Evolutionary conservation across 495 filamentous ascomycete species (phyloP), one percentile per base, ranked within the genome.

Genomic region (Hyaloscypha hepaticicola): DNA sequence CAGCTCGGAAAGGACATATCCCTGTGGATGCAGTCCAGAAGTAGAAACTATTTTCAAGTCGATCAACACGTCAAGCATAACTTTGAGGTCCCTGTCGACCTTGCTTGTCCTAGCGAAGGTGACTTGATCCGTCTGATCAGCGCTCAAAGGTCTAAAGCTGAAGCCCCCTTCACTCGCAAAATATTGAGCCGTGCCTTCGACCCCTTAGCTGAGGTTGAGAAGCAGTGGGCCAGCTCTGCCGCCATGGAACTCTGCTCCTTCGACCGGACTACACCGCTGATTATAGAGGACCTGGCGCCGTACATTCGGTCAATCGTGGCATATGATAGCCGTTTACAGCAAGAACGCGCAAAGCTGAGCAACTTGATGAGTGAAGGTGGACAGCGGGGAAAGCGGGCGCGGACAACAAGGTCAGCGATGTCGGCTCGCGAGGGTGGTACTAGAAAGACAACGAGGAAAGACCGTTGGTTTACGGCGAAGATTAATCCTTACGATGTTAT

Each of bases 341-440:
- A 87, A 65, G 83, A 91, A 65, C 81, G 93, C 0, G 67, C 85
- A 16, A 82, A 80, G 19, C 71, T 91, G 2, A 87, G 87, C 64
- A 85, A 77, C 16, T 70, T 94, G 2, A 73, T 93, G 6, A 77
- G 72, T 55, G 75, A 79, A 33, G 82, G 80, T 29, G 69, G 69
- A 14, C 57, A 51, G 31, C 55, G 26, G 9, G 76, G 77, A 14
- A 93, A 92, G 73, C 82, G 85, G 21, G 81, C 86, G 70, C 78
- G 95, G 26, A 93, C 82, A 0, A 97, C 95, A 0, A 78, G 93
- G 49, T 85, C 91, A 24, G 90, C 90, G 28, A 83, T 92, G 41
- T 90, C 89, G 14, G 96, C 94, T 0, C 79, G 93, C 0, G 93
- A 96, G 69, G 93, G 93, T 21, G 88, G 92, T 1, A 81, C 81